A percentile compares a stretch with the other conserved stretches of the same genome.
Evolutionary conservation across 2,329 filamentous ascomycete genomes (phyloP).

Genomic region (Colletotrichum spaethianum): DNA sequence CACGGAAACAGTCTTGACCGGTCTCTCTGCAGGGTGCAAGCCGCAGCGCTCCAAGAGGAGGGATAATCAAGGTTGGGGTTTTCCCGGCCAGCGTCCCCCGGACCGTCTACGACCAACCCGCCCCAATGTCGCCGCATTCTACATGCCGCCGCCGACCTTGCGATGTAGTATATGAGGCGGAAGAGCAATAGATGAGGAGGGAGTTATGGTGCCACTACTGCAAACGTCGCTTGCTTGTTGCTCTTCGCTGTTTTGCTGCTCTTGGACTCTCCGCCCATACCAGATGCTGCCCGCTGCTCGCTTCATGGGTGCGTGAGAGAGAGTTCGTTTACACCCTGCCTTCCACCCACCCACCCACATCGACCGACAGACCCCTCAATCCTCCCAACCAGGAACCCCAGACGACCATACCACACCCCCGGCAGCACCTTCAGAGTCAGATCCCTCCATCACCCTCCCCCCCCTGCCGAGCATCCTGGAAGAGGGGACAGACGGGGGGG

Average conservation of each 20-base stretch:
- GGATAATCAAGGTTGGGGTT: conserved; percentile 7
- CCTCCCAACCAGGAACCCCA: conserved; percentile 27
- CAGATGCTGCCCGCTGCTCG: conserved; percentile 12
- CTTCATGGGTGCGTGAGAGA: conserved; percentile 24
- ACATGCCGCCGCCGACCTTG: not conserved
- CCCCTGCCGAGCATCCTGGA: conserved; percentile 35
- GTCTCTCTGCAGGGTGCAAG: conserved; percentile 25
- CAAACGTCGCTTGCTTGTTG: conserved; percentile 7
- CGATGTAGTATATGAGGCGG: not conserved
- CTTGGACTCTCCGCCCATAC: not conserved
- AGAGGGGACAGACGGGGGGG: conserved; percentile 36
- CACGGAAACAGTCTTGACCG: not conserved
- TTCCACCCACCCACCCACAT: conserved; percentile 24
- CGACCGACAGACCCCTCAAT: conserved; percentile 31
- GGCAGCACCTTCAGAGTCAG: conserved; percentile 26
- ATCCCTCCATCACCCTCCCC: conserved; percentile 30
- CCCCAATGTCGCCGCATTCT: conserved; percentile 1
- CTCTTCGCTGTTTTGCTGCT: not conserved
- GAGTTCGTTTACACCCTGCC: conserved; percentile 9
- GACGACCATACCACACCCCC: conserved; percentile 14
- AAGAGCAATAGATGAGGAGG: not conserved
- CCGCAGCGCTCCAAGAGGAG: conserved; percentile 17
- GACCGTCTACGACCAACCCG: conserved; percentile 3
- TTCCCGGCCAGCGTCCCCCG: conserved; percentile 10
- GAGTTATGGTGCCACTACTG: not conserved